These are phyloP conservation scores for Coemansia sp. DNA, from an alignment of 192 early-diverging fungal genomes.

Conservation along the genomic window DNA sequence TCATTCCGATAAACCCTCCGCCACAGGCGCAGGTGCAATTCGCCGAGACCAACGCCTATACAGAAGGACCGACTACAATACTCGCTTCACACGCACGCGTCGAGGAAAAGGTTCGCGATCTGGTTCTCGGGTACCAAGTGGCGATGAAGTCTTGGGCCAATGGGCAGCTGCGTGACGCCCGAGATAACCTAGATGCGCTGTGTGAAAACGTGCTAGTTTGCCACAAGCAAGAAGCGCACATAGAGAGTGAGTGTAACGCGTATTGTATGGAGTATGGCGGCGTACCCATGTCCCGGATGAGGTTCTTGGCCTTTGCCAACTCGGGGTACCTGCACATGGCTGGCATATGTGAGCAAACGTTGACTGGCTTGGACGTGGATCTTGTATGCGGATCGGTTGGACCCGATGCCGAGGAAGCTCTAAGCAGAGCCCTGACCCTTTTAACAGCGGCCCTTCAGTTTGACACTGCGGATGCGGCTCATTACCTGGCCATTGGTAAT, in stretches of 20 bases:
- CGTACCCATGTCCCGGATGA: slow-evolving; percentile 30
- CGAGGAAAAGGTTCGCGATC: slow-evolving; percentile 34
- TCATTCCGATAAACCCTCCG: slow-evolving; percentile 37
- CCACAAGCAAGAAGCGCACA: slow-evolving; percentile 14
- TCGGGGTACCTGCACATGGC: slow-evolving; percentile 17
- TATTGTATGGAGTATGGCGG: slow-evolving; percentile 48
- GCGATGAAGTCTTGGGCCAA: slow-evolving; percentile 33
- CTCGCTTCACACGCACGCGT: slow-evolving; percentile 17
- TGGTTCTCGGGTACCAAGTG: slow-evolving; percentile 32
- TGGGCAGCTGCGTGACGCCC: slow-evolving; percentile 22
- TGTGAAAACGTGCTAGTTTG: slow-evolving; percentile 16
- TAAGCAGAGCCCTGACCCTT: slow-evolving; percentile 13
- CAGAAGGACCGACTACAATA: not conserved
- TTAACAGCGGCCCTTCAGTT: slow-evolving; percentile 28
- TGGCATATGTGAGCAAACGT: not conserved
- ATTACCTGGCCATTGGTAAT: slow-evolving; percentile 34
- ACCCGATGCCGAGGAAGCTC: not conserved
- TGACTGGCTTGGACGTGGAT: not conserved
- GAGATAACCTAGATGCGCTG: slow-evolving; percentile 14
- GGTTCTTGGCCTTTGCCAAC: slow-evolving; percentile 31
- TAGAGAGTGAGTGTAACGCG: slow-evolving; percentile 45
- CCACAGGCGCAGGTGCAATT: not conserved
- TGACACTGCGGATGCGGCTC: slow-evolving; percentile 9
- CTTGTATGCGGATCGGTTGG: not conserved
- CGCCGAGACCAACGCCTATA: not conserved